Evolutionary conservation across 768 basidiomycete genomes (phyloP), one percentile per base, ranked within the genome.

Genomic region (Leccinum broughii): DNA sequence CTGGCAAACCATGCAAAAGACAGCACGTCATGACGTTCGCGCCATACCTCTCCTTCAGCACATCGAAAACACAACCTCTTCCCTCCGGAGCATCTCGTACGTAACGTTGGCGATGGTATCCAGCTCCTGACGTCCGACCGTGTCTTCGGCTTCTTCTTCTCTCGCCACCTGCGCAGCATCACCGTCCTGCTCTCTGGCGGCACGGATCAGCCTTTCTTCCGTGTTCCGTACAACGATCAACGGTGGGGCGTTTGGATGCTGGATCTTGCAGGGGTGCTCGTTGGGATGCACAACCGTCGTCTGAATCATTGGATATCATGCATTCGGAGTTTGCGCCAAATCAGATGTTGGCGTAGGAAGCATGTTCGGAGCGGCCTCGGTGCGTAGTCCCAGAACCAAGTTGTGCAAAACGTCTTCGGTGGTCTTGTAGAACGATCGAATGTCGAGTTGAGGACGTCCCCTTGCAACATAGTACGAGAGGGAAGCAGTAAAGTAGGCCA

Each of bases 271-370:
- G 51, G 73, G 65, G 70, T 85, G 82, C 59, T 88, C 85, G 60
- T 86, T 83, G 0, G 84, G 84, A 62, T 88, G 81, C 4, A 80
- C 78, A 35, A 87, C 72, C 1, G 80, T 73, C 4, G 77, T 79
- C 66, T 85, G 78, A 49, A 87, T 66, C 56, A 89, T 70, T 17
- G 81, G 77, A 14, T 82, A 75, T 88, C 87, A 89, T 2, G 80
- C 75, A 64, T 86, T 84, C 10, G 85, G 81, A 3, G 75, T 76
- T 28, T 70, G 62, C 2, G 76, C 73, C 57, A 72, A 64, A 32
- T 61, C 64, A 51, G 81, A 76, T 14, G 75, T 72, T 64, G 56
- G 77, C 28, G 60, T 32, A 3, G 70, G 72, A 8, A 72, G 74
- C 54, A 59, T 70, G 50, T 62, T 67, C 49, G 37, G 9, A 15